Conservation (phyloP, 768 basidiomycete species). For the Mycena venus region DNA sequence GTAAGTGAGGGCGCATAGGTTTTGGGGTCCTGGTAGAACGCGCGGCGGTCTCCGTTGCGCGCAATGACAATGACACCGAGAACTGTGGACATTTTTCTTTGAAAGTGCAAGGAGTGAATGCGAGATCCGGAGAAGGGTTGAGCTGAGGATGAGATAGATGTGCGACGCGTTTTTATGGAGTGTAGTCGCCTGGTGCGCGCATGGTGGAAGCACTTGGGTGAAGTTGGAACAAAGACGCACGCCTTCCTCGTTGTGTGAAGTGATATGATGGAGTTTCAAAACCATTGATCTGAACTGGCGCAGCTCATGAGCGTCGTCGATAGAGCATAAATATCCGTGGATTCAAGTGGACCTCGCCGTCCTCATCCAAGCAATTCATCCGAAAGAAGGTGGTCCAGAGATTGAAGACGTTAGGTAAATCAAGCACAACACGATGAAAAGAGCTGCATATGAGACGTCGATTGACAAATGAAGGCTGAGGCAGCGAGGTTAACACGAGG, state of each 20-base stretch:
- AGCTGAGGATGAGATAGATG: background rate
- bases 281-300: background rate
- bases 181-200: background rate
- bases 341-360: background rate
- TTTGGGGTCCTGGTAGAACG: conserved; percentile 78
- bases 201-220: background rate
- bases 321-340: background rate
- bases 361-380: no score
- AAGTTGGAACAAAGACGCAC: background rate
- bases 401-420: background rate
- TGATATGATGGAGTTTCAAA: background rate
- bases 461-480: background rate
- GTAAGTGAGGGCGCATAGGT: conserved; percentile 66
- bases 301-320: background rate
- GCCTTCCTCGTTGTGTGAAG: conserved; percentile 10
- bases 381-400: background rate
- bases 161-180: background rate
- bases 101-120: background rate
- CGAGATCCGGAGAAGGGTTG: background rate
- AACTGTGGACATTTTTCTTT: conserved; percentile 64
- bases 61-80: conserved; percentile 84
- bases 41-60: conserved; percentile 82
- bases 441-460: background rate
- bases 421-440: background rate
- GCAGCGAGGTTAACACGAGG: conserved; percentile 11